Percentiles rank a stretch among this genome's conserved stretches.
Evolutionary conservation across 2,329 filamentous ascomycete genomes (phyloP).

Genomic region (Neoascochyta sp.): DNA sequence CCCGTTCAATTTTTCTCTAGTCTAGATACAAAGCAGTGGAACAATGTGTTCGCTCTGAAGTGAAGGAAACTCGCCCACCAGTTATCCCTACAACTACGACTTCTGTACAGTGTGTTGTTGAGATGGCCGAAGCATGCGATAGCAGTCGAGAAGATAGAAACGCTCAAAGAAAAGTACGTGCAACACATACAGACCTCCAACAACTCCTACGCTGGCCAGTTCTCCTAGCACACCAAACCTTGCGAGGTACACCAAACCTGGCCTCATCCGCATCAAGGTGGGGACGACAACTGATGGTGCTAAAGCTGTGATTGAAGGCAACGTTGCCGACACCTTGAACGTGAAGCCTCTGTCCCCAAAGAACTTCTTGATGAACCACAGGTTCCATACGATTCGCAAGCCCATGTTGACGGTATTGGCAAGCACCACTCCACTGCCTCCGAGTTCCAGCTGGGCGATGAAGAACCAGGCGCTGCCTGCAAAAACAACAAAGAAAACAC

Average conservation of each 20-base stretch:
- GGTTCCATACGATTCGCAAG: conserved; percentile 78
- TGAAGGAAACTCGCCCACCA: too few species aligned
- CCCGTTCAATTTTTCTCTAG: too few species aligned
- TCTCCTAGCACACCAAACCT: conserved; percentile 43
- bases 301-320: conserved; percentile 29
- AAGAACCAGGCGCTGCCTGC: conserved; percentile 70
- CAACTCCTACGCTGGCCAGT: conserved; percentile 35
- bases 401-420: conserved; percentile 90
- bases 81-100: too few species aligned
- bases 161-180: conserved; percentile 35
- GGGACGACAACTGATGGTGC: conserved; percentile 40
- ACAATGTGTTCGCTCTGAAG: too few species aligned
- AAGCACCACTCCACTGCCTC: conserved; percentile 75
- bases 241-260: conserved; percentile 20
- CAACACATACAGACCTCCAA: conserved; percentile 36
- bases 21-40: too few species aligned
- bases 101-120: too few species aligned
- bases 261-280: conserved; percentile 33
- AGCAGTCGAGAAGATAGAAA: conserved; percentile 32
- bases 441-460: conserved; percentile 64
- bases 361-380: conserved; percentile 59
- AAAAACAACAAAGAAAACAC: conserved; percentile 72
- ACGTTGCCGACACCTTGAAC: conserved; percentile 15
- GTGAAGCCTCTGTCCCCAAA: conserved; percentile 19
- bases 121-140: conserved; percentile 31